Evolutionary conservation across 2,329 filamentous ascomycete genomes (phyloP).

Genomic region (Diaporthe helianthi): DNA sequence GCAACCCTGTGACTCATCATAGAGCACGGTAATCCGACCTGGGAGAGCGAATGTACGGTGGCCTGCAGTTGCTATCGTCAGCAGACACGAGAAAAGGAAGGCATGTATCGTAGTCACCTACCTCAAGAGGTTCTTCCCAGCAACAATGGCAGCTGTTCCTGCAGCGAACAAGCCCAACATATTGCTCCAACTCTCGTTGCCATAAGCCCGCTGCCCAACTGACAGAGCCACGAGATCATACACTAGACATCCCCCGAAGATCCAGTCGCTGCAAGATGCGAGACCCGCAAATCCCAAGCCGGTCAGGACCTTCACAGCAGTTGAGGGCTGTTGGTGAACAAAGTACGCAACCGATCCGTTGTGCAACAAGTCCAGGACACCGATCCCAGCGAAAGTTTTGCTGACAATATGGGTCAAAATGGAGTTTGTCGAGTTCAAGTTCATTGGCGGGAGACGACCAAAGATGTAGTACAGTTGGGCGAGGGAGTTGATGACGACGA

Average conservation of each 20-base stretch:
- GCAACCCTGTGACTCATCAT: neutral
- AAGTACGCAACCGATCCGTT: slow-evolving; percentile 65
- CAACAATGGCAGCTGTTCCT: slow-evolving; percentile 60
- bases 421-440: slow-evolving; percentile 55
- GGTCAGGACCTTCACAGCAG: slow-evolving; percentile 57
- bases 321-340: slow-evolving; percentile 53
- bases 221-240: slow-evolving; percentile 63
- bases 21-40: slow-evolving; percentile 16
- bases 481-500: slow-evolving; percentile 62
- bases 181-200: slow-evolving; percentile 54
- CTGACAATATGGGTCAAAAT: slow-evolving; percentile 64
- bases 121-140: slow-evolving; percentile 58
- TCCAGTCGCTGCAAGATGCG: slow-evolving; percentile 62
- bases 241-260: slow-evolving; percentile 64
- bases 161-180: slow-evolving; percentile 59
- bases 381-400: slow-evolving; percentile 67
- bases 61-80: slow-evolving; percentile 33
- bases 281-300: slow-evolving; percentile 59
- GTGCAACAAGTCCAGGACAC: slow-evolving; percentile 64
- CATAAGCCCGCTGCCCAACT: slow-evolving; percentile 57
- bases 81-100: neutral
- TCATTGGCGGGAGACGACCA: slow-evolving; percentile 55
- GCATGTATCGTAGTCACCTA: slow-evolving; percentile 37
- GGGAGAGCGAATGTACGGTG: neutral
- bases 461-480: slow-evolving; percentile 62